These are phyloP conservation scores for Eucalyptus polybractea DNA, from an alignment of 345 rosid genomes.

Conservation along the genomic window DNA sequence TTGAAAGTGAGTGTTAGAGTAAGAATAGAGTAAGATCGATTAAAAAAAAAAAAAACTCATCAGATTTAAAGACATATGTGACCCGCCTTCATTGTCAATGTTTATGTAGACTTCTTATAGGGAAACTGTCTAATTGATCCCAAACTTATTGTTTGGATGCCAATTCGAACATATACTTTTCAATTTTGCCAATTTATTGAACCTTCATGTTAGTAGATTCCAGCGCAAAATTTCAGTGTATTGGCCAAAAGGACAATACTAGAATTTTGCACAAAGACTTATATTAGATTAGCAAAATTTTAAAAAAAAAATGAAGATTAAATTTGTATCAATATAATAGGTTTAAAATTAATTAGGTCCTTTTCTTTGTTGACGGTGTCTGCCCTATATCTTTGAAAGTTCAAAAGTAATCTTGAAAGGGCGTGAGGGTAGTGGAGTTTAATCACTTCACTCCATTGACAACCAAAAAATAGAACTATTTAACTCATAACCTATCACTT, in stretches of 20 bases:
- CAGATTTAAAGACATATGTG: not conserved
- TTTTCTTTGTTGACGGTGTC: not conserved
- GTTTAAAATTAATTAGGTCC: not conserved
- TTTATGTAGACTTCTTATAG: not conserved
- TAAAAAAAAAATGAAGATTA: not conserved
- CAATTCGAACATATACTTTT: not conserved
- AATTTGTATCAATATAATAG: not conserved
- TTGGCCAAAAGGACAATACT: not conserved
- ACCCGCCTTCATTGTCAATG: not conserved
- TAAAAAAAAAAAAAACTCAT: not conserved
- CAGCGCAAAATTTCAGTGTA: not conserved
- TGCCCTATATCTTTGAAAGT: not conserved
- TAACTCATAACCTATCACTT: not conserved
- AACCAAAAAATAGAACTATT: not conserved
- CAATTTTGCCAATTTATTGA: not conserved
- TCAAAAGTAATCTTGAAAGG: not conserved
- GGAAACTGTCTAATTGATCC: not conserved
- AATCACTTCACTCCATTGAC: not conserved
- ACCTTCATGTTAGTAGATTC: not conserved
- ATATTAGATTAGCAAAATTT: not conserved
- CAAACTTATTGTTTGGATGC: not conserved
- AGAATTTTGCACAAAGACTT: not conserved
- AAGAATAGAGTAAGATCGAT: rapidly evolving
- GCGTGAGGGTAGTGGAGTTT: not conserved
- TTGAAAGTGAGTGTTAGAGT: too few species aligned